Evolutionary conservation across 2,329 filamentous ascomycete genomes (phyloP).

Genomic region (Cadophora malorum): DNA sequence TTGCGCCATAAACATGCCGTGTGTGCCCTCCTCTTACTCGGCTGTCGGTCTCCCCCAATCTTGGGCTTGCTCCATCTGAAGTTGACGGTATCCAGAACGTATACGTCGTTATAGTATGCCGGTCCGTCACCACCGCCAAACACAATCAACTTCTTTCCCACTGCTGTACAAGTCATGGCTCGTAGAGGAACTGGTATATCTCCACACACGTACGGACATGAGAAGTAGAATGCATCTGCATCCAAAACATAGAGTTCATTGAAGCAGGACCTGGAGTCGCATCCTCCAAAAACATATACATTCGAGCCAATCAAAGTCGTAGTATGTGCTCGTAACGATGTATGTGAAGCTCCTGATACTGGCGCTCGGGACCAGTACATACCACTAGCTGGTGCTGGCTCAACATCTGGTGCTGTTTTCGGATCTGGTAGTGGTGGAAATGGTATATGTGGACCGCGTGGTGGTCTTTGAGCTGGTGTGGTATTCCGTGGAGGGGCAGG

Average conservation of each 20-base stretch:
- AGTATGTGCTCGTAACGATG: conserved; percentile 69
- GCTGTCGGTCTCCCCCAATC: conserved; percentile 61
- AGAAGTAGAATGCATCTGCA: conserved; percentile 74
- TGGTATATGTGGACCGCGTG: conserved; percentile 50
- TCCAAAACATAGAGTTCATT: conserved; percentile 74
- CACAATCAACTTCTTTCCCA: conserved; percentile 72
- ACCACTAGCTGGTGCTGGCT: conserved; percentile 68
- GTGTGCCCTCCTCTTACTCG: conserved; percentile 69
- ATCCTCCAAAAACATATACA: conserved; percentile 73
- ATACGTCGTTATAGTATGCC: conserved; percentile 75
- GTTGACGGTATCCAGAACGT: conserved; percentile 74
- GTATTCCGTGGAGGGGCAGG: conserved; percentile 35
- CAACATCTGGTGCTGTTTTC: conserved; percentile 63
- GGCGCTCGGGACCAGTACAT: conserved; percentile 76
- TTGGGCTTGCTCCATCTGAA: conserved; percentile 70
- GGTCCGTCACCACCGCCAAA: conserved; percentile 75
- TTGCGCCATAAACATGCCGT: conserved; percentile 76
- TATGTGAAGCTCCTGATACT: conserved; percentile 66
- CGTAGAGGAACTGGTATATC: conserved; percentile 69
- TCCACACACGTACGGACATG: conserved; percentile 66
- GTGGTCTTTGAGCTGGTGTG: conserved; percentile 35
- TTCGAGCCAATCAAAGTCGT: conserved; percentile 70
- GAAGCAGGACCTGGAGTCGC: conserved; percentile 70
- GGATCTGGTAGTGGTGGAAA: conserved; percentile 65
- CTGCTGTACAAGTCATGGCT: conserved; percentile 75